phyloP scores from a whole-genome alignment of 257 asterid genomes.

The Leptodermis oblonga region DNA sequence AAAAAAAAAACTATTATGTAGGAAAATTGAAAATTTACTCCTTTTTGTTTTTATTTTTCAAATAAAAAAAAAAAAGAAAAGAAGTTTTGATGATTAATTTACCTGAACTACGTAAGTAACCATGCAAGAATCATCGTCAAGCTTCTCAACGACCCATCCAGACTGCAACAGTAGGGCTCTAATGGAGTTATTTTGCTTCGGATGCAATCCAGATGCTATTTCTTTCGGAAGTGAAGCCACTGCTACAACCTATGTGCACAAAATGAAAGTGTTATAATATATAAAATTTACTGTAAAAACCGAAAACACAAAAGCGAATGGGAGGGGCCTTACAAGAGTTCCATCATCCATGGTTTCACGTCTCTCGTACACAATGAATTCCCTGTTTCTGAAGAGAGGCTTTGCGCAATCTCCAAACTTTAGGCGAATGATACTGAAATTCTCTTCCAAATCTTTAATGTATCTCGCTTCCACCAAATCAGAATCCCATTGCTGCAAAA shows the following conservation, averaged over 20 bases:
- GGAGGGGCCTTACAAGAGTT: conserved; percentile 52
- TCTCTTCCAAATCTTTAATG: conserved; percentile 75
- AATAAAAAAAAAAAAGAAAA: background rate
- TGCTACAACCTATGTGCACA: conserved; percentile 96
- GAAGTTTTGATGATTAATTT: background rate
- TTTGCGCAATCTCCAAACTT: conserved; percentile 77
- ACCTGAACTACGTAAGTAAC: conserved; percentile 94
- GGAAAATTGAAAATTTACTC: background rate
- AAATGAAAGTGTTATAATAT: too few relatives aligned
- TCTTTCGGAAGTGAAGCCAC: conserved; percentile 95
- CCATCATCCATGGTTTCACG: conserved; percentile 96
- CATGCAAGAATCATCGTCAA: conserved; percentile 73
- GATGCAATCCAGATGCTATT: conserved; percentile 84
- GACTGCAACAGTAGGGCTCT: conserved; percentile 77
- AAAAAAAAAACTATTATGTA: background rate
- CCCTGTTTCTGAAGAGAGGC: conserved; percentile 87
- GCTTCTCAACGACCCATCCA: conserved; percentile 96
- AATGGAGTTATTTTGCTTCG: conserved; percentile 70
- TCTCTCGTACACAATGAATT: conserved; percentile 83
- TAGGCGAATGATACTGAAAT: conserved; percentile 69
- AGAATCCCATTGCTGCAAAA: conserved; percentile 74
- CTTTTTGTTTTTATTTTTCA: background rate
- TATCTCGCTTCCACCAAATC: conserved; percentile 74
- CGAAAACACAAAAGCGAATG: background rate
- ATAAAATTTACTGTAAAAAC: background rate